Evolutionary conservation across 805 yeast species (phyloP).

Genomic region (Cyberlindnera nakhonratchasimensis): DNA sequence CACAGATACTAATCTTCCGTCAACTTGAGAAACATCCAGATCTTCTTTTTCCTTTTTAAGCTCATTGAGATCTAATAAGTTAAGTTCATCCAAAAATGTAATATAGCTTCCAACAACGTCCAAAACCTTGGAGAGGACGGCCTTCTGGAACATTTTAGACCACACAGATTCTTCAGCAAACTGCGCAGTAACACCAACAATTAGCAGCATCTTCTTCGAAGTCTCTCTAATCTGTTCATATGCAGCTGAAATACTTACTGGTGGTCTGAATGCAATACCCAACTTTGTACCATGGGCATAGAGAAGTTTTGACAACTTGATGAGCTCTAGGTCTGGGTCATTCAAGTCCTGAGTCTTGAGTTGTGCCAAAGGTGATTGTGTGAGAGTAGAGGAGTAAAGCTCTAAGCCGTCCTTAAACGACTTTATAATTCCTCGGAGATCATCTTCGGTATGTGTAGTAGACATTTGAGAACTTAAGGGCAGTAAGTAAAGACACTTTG

Average conservation of each 20-base stretch:
- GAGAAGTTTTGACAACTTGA: slow-evolving; percentile 54
- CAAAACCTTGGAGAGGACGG: slow-evolving; percentile 19
- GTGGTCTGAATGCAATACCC: slow-evolving; percentile 66
- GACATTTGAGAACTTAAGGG: background rate
- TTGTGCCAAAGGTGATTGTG: background rate
- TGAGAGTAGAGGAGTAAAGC: slow-evolving; percentile 14
- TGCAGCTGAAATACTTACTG: slow-evolving; percentile 48
- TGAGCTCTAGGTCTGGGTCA: slow-evolving; percentile 52
- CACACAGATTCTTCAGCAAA: slow-evolving; percentile 33
- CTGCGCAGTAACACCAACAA: slow-evolving; percentile 43
- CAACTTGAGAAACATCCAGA: slow-evolving; percentile 24
- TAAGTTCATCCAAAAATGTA: slow-evolving; percentile 25
- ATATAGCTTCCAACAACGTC: slow-evolving; percentile 19
- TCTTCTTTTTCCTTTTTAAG: slow-evolving; percentile 24
- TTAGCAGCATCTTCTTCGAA: slow-evolving; percentile 40
- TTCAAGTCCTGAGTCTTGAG: slow-evolving; percentile 32
- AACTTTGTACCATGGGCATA: slow-evolving; percentile 78
- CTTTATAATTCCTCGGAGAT: slow-evolving; percentile 18
- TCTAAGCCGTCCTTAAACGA: slow-evolving; percentile 22
- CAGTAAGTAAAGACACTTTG: background rate
- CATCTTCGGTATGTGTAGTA: slow-evolving; percentile 17
- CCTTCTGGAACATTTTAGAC: slow-evolving; percentile 32
- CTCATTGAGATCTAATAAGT: slow-evolving; percentile 20
- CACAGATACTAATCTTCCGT: slow-evolving; percentile 49
- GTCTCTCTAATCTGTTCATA: slow-evolving; percentile 44